Evolutionary conservation across 176 grass and related monocot species (phyloP), one percentile per base, ranked within the genome.

Genomic region (Musa itinerans): DNA sequence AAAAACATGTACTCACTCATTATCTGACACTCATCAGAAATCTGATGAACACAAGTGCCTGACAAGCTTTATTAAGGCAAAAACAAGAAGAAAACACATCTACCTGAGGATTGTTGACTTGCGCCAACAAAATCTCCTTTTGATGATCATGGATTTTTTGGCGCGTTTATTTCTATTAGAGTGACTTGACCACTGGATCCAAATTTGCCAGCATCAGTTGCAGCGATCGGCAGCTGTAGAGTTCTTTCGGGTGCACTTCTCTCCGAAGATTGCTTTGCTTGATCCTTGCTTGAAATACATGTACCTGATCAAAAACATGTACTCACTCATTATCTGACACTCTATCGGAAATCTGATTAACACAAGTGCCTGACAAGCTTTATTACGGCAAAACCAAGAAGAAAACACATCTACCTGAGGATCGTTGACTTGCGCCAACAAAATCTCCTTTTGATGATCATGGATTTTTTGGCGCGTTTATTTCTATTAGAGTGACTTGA

Each of bases 181-280:
- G 8, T 70, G 21, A n/a, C 17, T 15, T 21, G 48, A 20, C 14
- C 20, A 20, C 75, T 83, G 74, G 78, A 79, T 71, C 84, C 79
- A 74, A 53, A 7, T 21, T 65, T 81, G n/a, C 70, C 77, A 52
- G 53, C 73, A 52, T 69, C 58, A 43, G 10, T 25, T 7, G 79
- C 59, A 65, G 86, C 80, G 29, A 87, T 50, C 2, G 90, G 90
- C 55, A 97, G 78, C 59, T 93, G 83, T 17, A 52, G 69, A 53
- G 70, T 62, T 49, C 73, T 82, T 67, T 82, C 84, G 78, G 53
- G 73, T 76, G 74, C 73, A 62, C 51, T 71, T 3, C 63, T 48
- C 13, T 83, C 72, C 19, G 73, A 27, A 14, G 19, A 9, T 75
- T 84, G 81, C 73, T 68, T 78, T 52, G 80, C 29, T 7, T 85